Evolutionary conservation across 2,329 filamentous ascomycete species (phyloP).

Genomic region (Neurospora crassa): DNA sequence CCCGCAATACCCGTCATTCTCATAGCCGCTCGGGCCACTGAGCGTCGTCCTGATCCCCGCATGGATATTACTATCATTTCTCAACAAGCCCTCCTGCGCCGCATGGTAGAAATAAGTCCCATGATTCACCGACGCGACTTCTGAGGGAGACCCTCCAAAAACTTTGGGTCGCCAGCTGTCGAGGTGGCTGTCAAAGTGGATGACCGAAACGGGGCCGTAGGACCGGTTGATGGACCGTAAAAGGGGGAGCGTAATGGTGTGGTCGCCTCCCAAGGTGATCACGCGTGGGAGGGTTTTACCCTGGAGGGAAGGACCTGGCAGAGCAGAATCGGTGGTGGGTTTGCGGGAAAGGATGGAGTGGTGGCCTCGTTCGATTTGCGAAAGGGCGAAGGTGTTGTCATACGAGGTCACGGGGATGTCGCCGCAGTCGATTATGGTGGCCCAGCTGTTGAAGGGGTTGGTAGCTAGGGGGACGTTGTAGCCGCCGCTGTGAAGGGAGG

Average conservation of each 20-base stretch:
- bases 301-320: conserved; percentile 57
- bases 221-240: conserved; percentile 50
- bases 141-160: conserved; percentile 70
- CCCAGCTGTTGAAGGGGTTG: conserved; percentile 76
- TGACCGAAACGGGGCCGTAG: conserved; percentile 51
- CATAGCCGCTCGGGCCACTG: conserved; percentile 69
- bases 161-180: conserved; percentile 79
- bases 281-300: conserved; percentile 70
- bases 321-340: conserved; percentile 59
- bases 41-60: conserved; percentile 79
- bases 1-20: conserved; percentile 76
- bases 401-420: conserved; percentile 84
- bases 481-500: conserved; percentile 51
- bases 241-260: conserved; percentile 52
- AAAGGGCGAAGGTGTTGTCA: conserved; percentile 71
- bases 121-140: conserved; percentile 72
- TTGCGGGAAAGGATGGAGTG: conserved; percentile 61
- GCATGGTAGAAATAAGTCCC: conserved; percentile 87
- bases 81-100: conserved; percentile 63
- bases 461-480: conserved; percentile 76
- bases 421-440: conserved; percentile 72
- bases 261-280: conserved; percentile 64
- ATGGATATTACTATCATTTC: conserved; percentile 79
- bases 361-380: conserved; percentile 81
- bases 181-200: conserved; percentile 54